Evolutionary conservation across 2,329 filamentous ascomycete species (phyloP), one percentile per base, ranked within the genome.

Genomic region (Neophaeococcomyces aloes): DNA sequence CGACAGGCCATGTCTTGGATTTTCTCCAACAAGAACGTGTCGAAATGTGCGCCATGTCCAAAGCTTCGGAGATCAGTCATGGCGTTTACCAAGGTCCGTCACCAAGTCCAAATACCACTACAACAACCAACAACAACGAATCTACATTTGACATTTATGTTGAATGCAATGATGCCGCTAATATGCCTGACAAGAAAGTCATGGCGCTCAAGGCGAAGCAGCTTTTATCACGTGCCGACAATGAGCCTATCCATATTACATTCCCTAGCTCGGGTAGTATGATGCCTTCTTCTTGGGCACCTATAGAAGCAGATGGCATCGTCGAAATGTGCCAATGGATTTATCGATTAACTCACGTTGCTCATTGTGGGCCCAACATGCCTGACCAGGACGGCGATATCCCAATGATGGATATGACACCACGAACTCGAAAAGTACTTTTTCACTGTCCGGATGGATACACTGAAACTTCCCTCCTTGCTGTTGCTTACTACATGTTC

Each of bases 241-340:
- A 48, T 15, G 64, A 67, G 3, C 65, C 75, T 11, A 65, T 79
- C 48, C 68, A 74, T 50, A 66, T 93, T 41, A 83, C 94, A 52
- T 96, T 96, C 49, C 89, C 89, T 1, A 91, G 87, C 0, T 95
- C 89, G 1, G 91, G 91, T n/a, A 93, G 86, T 56, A 84, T 96
- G 44, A 72, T 89, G 56, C 81, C 86, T 2, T 83, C 87, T 2
- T 84, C 82, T 0, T 93, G 83, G 76, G 86, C 83, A 1, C 83
- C 88, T 47, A 70, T 74, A 7, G 89, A 95, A 62, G 78, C 85
- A 1, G 86, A 94, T 57, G 83, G 80, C 19, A 79, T 96, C 32
- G 69, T 95, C 32, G 83, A 87, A 45, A 89, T 83, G 5, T 89
- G 88, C 65, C 82, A 80, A 56, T 96, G 87, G 86, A 84, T 98